Percentiles rank a stretch among this genome's conserved stretches.
Conservation (phyloP, 2,329 filamentous ascomycete genomes). For the Fusarium temperatum region DNA sequence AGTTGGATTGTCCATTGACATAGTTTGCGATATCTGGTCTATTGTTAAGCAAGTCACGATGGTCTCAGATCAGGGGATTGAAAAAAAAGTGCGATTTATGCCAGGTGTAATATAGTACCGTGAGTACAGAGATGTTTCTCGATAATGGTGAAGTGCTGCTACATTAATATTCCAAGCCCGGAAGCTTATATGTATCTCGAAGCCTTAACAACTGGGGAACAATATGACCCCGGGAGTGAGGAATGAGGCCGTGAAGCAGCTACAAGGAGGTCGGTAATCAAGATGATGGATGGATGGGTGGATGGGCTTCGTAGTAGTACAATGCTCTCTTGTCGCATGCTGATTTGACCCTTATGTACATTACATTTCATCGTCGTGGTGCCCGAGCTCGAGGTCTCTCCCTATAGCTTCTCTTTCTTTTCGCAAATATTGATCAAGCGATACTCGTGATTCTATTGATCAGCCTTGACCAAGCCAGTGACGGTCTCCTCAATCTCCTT, state of each 20-base stretch:
- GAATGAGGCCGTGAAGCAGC: neutral
- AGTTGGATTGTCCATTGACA: constrained; percentile 24
- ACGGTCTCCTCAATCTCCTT: constrained; percentile 70
- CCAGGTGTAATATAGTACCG: neutral
- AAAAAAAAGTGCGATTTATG: neutral
- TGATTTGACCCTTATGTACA: constrained; percentile 41
- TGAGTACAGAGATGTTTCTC: neutral
- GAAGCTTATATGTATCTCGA: neutral
- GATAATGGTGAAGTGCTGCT: neutral
- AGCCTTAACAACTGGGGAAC: neutral
- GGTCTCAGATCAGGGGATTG: neutral
- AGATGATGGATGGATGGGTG: neutral
- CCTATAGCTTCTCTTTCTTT: constrained; percentile 3
- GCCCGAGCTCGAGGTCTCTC: neutral
- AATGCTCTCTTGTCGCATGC: constrained; percentile 34
- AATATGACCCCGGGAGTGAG: neutral
- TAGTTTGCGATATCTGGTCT: constrained; percentile 8
- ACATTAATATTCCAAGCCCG: neutral
- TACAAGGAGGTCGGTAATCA: neutral
- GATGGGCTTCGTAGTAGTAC: constrained; percentile 26
- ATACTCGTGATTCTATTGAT: constrained; percentile 20
- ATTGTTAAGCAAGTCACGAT: neutral
- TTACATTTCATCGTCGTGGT: constrained; percentile 37
- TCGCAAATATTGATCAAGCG: neutral
- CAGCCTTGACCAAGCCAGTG: constrained; percentile 60